Conservation (phyloP, 139 green algal genomes). For the Chlamydomonas incerta region DNA sequence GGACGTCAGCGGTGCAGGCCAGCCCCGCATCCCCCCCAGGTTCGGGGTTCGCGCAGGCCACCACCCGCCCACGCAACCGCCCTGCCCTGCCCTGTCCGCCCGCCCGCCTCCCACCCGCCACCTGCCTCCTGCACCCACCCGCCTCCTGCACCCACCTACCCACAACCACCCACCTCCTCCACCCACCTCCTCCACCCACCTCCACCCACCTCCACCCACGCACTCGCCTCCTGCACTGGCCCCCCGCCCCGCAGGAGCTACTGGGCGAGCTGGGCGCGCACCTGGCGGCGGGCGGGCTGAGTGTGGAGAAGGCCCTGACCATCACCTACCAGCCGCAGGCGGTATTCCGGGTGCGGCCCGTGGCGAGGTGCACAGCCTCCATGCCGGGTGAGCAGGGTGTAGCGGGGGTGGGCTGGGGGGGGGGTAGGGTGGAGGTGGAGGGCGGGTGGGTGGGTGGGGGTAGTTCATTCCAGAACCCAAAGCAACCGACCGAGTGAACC, state of each 20-base stretch:
- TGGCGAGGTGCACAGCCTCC: conserved; percentile 92
- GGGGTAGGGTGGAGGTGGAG: neutral
- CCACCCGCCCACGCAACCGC: too few species aligned
- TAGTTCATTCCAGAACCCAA: too few species aligned
- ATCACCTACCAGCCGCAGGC: conserved; percentile 94
- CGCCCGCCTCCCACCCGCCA: too few species aligned
- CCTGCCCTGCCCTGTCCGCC: too few species aligned
- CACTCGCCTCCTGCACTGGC: too few species aligned
- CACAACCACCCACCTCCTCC: neutral
- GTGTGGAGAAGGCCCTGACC: conserved; percentile 86
- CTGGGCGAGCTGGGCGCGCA: conserved; percentile 76
- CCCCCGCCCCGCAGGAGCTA: conserved; percentile 69
- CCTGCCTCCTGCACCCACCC: too few species aligned
- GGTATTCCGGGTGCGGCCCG: conserved; percentile 93
- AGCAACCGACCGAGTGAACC: too few species aligned
- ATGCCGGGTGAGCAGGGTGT: conserved; percentile 74
- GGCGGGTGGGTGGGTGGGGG: neutral
- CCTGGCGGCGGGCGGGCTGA: conserved; percentile 78
- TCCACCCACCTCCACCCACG: neutral
- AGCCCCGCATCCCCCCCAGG: too few species aligned
- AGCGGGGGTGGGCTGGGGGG: neutral
- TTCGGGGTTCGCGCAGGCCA: too few species aligned
- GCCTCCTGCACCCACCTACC: too few species aligned
- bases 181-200: neutral
- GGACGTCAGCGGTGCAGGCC: too few species aligned